Conservation (phyloP, 495 filamentous ascomycete species). For the Monascus purpureus region DNA sequence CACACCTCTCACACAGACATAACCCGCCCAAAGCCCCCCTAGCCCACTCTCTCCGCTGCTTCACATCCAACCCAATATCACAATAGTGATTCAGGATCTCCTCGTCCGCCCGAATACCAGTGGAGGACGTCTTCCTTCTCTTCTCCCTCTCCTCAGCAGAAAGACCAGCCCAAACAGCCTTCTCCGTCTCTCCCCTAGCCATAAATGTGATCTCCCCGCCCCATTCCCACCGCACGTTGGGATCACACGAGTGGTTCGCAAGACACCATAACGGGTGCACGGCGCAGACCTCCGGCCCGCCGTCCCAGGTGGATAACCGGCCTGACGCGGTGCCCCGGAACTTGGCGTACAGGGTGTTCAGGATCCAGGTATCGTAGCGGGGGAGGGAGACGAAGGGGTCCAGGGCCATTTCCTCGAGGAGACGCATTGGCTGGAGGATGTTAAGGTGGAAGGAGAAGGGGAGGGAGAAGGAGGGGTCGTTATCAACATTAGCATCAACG, state of each 20-base stretch:
- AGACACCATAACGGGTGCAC: slow-evolving; percentile 64
- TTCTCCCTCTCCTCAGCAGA: slow-evolving; percentile 9
- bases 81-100: slow-evolving; percentile 93
- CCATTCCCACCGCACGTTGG: slow-evolving; percentile 92
- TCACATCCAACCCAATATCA: slow-evolving; percentile 65
- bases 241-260: slow-evolving; percentile 89
- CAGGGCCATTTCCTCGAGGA: slow-evolving; percentile 82
- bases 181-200: slow-evolving; percentile 26
- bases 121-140: slow-evolving; percentile 13
- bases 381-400: slow-evolving; percentile 58
- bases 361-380: slow-evolving; percentile 74
- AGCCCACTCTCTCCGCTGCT: slow-evolving; percentile 79
- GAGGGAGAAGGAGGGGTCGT: slow-evolving; percentile 27
- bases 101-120: slow-evolving; percentile 58
- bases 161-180: slow-evolving; percentile 32
- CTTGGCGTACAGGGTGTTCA: slow-evolving; percentile 87
- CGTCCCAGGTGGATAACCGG: slow-evolving; percentile 53
- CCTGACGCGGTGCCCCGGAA: slow-evolving; percentile 88
- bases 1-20: slow-evolving; percentile 73
- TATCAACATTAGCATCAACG: slow-evolving; percentile 1
- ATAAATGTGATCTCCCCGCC: slow-evolving; percentile 66
- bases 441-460: slow-evolving; percentile 84
- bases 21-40: slow-evolving; percentile 67
- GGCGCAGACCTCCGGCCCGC: slow-evolving; percentile 66
- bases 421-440: slow-evolving; percentile 66